These are phyloP conservation scores for Penicillium sp. DNA, from an alignment of 2,329 filamentous ascomycete species.

Conservation along the genomic window DNA sequence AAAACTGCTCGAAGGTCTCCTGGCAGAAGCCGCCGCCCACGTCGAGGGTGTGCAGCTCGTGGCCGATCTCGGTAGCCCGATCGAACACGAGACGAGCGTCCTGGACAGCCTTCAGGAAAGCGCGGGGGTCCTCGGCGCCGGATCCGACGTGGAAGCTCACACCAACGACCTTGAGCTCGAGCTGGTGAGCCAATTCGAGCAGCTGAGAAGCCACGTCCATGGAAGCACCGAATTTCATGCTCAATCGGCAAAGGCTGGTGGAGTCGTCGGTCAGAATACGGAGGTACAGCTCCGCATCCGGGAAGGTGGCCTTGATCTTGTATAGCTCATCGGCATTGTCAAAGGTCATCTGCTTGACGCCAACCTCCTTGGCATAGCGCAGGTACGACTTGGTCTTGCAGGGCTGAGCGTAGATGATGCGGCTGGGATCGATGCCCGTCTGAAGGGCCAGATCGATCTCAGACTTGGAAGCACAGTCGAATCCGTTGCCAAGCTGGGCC, in stretches of 20 bases:
- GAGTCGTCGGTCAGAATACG: constrained; percentile 97
- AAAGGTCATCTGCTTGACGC: constrained; percentile 98
- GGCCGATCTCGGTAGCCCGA: constrained; percentile 73
- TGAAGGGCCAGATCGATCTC: constrained; percentile 91
- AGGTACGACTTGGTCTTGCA: constrained; percentile 99
- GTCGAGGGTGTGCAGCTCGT: constrained; percentile 80
- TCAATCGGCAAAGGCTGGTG: constrained; percentile 87
- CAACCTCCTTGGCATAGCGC: constrained; percentile 77
- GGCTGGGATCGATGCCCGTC: constrained; percentile 77
- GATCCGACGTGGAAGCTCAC: constrained; percentile 98
- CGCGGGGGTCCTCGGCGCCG: constrained; percentile 87
- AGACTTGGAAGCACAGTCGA: constrained; percentile 96
- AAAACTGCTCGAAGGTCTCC: constrained; percentile 90
- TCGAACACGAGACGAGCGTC: constrained; percentile 89
- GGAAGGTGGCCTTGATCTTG: constrained; percentile 93
- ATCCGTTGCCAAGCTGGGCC: constrained; percentile 83
- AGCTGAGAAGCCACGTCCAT: constrained; percentile 77
- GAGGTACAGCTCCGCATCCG: constrained; percentile 84
- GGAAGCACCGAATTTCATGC: constrained; percentile 94
- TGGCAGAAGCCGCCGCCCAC: constrained; percentile 91
- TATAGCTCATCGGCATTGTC: constrained; percentile 97
- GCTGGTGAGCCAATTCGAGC: constrained; percentile 72
- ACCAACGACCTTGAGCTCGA: constrained; percentile 87
- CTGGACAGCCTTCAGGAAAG: constrained; percentile 85
- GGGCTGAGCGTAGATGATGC: constrained; percentile 98